Evolutionary conservation across 208 protist species (phyloP).

Genomic region (Crithidia sp.): DNA sequence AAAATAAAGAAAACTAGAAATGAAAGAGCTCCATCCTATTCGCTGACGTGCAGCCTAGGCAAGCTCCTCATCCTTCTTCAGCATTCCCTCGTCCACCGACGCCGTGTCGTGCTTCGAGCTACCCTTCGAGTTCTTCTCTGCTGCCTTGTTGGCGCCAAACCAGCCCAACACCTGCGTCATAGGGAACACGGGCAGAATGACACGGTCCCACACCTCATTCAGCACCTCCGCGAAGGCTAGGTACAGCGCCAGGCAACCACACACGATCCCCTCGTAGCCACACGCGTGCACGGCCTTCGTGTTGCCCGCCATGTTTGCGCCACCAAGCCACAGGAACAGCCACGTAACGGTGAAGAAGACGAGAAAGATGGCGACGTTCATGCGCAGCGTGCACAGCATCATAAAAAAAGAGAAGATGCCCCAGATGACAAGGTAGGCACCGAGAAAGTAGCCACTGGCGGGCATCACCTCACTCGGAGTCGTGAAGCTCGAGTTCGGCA

Average conservation of each 20-base stretch:
- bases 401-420: slow-evolving; percentile 16
- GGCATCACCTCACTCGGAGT: neutral
- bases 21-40: neutral
- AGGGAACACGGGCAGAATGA: slow-evolving; percentile 33
- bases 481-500: slow-evolving; percentile 19
- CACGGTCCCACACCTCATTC: slow-evolving; percentile 39
- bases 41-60: neutral
- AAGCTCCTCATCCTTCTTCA: neutral
- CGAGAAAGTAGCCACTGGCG: slow-evolving; percentile 12
- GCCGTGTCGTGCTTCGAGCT: neutral
- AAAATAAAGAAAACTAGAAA: slow-evolving; percentile 7
- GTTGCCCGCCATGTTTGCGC: slow-evolving; percentile 21
- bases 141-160: slow-evolving; percentile 13
- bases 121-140: neutral
- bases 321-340: slow-evolving; percentile 18
- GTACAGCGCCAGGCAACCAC: slow-evolving; percentile 51
- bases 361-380: slow-evolving; percentile 11
- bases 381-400: slow-evolving; percentile 21
- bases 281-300: slow-evolving; percentile 14
- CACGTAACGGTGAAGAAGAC: slow-evolving; percentile 7
- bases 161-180: slow-evolving; percentile 20
- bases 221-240: slow-evolving; percentile 43
- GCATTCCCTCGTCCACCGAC: neutral
- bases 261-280: slow-evolving; percentile 45
- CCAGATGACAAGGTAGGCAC: slow-evolving; percentile 19